Evolutionary conservation across 805 yeast species (phyloP), one percentile per base, ranked within the genome.

Genomic region (Ogataea ramenticola): DNA sequence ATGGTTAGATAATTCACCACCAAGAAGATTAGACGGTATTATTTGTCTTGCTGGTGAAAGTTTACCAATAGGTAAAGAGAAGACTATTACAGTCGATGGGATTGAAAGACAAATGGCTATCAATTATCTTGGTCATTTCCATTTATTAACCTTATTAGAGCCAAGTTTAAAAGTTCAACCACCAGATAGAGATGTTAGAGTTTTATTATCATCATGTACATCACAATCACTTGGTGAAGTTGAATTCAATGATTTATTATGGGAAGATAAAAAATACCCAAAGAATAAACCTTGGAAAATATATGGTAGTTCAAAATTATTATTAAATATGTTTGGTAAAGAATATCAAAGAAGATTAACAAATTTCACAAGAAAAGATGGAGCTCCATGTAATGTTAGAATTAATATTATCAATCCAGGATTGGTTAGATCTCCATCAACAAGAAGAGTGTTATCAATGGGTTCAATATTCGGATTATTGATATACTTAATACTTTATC

Each of bases 1-100:
- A 47, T 93, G 98, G 98, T 71, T 93, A 46, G 95, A 93, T 61
- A 89, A 86, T 56, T 68, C 80, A 29, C 95, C 96, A 3, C 93
- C 96, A 11, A 73, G 99, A 54, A 66, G 99, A 44, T 68, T 93
- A 38, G 99, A 93, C 63, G 95, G 95, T 45, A 76, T 93, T 26
- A 63, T 93, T 1, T 86, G 96, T 56, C 80, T 89, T 65, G 96
- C 97, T 2, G 90, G 86, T 8, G 90, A 87, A 43, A 71, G 80
- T 47, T 67, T 80, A 44, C 98, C 99, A 0, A 71, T 77, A 39
- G 81, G 85, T 19, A 62, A 66, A 44, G 67, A 71, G n/a, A 75
- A 96, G 45, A 76, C 74, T 47, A 71, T 80, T 10, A 77, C 93
- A 2, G 61, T 58, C 3, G 98, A 91, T 61, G 98, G 97, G 1